A percentile compares a stretch with the other conserved stretches of the same genome.
phyloP scores from a whole-genome alignment of 2,329 filamentous ascomycete genomes.

The Cyclaneusma minus region DNA sequence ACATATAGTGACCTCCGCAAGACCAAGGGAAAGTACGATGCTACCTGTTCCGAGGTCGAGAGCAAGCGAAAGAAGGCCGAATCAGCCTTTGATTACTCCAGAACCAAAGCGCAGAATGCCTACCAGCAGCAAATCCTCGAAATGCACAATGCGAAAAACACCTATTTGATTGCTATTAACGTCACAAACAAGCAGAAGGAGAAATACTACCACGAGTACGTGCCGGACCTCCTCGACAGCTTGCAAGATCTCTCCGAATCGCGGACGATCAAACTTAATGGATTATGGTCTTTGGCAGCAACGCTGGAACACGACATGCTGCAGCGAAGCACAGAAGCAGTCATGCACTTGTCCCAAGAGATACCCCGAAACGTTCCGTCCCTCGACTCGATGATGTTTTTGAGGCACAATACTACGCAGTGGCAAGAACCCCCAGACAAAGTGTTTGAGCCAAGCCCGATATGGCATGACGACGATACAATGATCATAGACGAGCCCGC shows the following conservation, averaged over 20 bases:
- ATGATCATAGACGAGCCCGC: slow-evolving; percentile 80
- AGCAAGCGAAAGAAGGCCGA: slow-evolving; percentile 89
- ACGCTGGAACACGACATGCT: slow-evolving; percentile 69
- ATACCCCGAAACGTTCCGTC: slow-evolving; percentile 78
- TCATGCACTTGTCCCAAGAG: slow-evolving; percentile 61
- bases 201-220: slow-evolving; percentile 91
- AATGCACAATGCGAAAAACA: slow-evolving; percentile 97
- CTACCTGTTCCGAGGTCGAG: slow-evolving; percentile 86
- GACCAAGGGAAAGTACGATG: slow-evolving; percentile 84
- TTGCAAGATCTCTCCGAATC: slow-evolving; percentile 90
- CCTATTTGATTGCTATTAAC: slow-evolving; percentile 91
- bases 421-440: slow-evolving; percentile 80
- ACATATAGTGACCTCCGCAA: slow-evolving; percentile 80
- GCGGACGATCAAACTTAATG: slow-evolving; percentile 68
- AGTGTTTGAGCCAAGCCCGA: slow-evolving; percentile 80
- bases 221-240: slow-evolving; percentile 85
- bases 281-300: slow-evolving; percentile 68
- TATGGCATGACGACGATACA: slow-evolving; percentile 86
- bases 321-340: slow-evolving; percentile 53
- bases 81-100: slow-evolving; percentile 71
- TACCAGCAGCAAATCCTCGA: slow-evolving; percentile 88
- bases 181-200: slow-evolving; percentile 97
- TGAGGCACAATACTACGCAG: slow-evolving; percentile 70
- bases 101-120: slow-evolving; percentile 75
- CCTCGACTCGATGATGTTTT: slow-evolving; percentile 96